Conservation (phyloP, 306 rosid genomes). For the Rubus idaeus region DNA sequence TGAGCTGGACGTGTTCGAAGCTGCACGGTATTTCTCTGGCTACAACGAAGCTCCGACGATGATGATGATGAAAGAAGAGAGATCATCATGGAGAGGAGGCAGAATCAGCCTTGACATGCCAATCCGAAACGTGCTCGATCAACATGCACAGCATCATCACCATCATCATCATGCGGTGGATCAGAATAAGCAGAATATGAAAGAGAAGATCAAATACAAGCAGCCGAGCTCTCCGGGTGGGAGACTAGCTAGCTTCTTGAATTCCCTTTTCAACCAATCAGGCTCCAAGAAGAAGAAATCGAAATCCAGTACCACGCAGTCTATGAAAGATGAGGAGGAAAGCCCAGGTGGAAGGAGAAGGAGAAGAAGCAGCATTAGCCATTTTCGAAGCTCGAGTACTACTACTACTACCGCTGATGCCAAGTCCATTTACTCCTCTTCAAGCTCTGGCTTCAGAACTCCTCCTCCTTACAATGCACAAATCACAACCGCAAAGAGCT, state of each 20-base stretch:
- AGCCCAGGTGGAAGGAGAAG: slow-evolving; percentile 70
- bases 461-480: slow-evolving; percentile 67
- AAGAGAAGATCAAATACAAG: slow-evolving; percentile 69
- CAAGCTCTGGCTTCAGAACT: slow-evolving; percentile 74
- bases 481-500: slow-evolving; percentile 61
- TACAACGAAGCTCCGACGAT: slow-evolving; percentile 62
- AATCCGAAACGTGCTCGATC: slow-evolving; percentile 66
- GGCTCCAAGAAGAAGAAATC: slow-evolving; percentile 85
- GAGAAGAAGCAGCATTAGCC: slow-evolving; percentile 91
- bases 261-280: slow-evolving; percentile 91
- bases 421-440: slow-evolving; percentile 60
- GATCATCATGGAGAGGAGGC: slow-evolving; percentile 40
- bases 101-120: slow-evolving; percentile 95
- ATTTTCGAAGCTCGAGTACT: slow-evolving; percentile 64
- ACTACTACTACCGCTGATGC: slow-evolving; percentile 42
- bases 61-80: slow-evolving; percentile 57
- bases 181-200: slow-evolving; percentile 38
- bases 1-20: slow-evolving; percentile 90
- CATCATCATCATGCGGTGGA: slow-evolving; percentile 40
- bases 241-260: slow-evolving; percentile 84
- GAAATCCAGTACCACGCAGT: slow-evolving; percentile 52
- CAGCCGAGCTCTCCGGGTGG: slow-evolving; percentile 98
- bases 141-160: slow-evolving; percentile 34
- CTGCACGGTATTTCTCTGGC: slow-evolving; percentile 86
- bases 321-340: slow-evolving; percentile 74